phyloP scores from a whole-genome alignment of 495 filamentous ascomycete species.

The Cenococcum geophilum region DNA sequence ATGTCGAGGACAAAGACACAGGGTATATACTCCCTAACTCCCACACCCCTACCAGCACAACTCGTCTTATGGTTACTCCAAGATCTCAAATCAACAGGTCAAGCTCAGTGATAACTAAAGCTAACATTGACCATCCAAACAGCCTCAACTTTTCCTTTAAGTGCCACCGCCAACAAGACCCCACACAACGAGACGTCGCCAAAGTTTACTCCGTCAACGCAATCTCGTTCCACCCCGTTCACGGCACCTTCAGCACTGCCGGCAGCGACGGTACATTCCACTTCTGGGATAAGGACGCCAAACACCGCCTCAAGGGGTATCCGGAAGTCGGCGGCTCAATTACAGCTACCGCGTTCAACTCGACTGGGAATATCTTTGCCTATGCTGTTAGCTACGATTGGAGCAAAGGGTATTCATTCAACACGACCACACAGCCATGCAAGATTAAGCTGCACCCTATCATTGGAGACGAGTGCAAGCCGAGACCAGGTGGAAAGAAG shows the following conservation, averaged over 20 bases:
- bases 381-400: conserved; percentile 94
- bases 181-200: conserved; percentile 56
- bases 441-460: conserved; percentile 87
- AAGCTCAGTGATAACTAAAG: not conserved
- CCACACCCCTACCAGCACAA: not conserved
- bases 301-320: conserved; percentile 80
- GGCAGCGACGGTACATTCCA: conserved; percentile 85
- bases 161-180: conserved; percentile 74
- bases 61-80: not conserved
- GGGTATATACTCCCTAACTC: conserved; percentile 43
- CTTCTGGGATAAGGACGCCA: conserved; percentile 76
- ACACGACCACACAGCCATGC: conserved; percentile 62
- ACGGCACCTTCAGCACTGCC: conserved; percentile 86
- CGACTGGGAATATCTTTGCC: conserved; percentile 72
- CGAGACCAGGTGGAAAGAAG: conserved; percentile 64
- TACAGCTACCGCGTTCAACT: conserved; percentile 69
- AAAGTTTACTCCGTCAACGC: conserved; percentile 88
- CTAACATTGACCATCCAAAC: not conserved
- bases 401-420: conserved; percentile 77
- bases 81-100: not conserved
- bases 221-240: conserved; percentile 80
- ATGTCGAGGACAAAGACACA: conserved; percentile 79
- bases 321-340: conserved; percentile 79
- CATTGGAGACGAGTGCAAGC: conserved; percentile 72
- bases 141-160: conserved; percentile 87